A percentile compares a stretch with the other conserved stretches of the same genome.
Evolutionary conservation across 768 basidiomycete species (phyloP).

Genomic region (Termitomyces sp.): DNA sequence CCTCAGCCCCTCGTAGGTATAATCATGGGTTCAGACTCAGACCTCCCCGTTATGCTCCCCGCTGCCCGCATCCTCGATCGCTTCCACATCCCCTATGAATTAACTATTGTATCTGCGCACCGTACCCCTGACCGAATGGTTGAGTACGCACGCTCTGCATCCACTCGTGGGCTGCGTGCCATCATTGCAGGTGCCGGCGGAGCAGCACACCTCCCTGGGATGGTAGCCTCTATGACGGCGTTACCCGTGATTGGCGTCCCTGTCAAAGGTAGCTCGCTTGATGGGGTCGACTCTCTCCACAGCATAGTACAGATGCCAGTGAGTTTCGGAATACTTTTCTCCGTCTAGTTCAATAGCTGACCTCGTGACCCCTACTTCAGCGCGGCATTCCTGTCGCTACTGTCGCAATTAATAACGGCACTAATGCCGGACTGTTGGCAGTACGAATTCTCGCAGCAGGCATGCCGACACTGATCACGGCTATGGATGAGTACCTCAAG

Average conservation of each 20-base stretch:
- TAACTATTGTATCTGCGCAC: constrained; percentile 96
- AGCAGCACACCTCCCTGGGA: constrained; percentile 95
- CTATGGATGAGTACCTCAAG: constrained; percentile 74
- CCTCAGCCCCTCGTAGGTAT: constrained; percentile 79
- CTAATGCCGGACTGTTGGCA: constrained; percentile 89
- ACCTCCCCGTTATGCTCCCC: constrained; percentile 90
- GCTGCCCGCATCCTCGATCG: constrained; percentile 79
- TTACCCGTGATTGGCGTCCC: constrained; percentile 96
- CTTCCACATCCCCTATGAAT: constrained; percentile 87
- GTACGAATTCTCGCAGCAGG: constrained; percentile 83
- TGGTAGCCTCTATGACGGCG: constrained; percentile 94
- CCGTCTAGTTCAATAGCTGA: not conserved
- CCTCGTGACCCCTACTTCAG: constrained; percentile 34
- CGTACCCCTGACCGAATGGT: constrained; percentile 87
- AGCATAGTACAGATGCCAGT: constrained; percentile 99
- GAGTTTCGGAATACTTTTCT: constrained; percentile 26
- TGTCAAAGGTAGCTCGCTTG: constrained; percentile 89
- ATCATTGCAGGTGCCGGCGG: constrained; percentile 98
- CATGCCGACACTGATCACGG: constrained; percentile 57
- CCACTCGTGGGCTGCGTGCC: constrained; percentile 58
- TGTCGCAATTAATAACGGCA: constrained; percentile 94
- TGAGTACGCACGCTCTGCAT: constrained; percentile 76
- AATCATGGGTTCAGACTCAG: constrained; percentile 99
- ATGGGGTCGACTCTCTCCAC: constrained; percentile 95
- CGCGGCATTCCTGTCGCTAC: constrained; percentile 97